Evolutionary conservation across 352 stramenopile species (phyloP), one percentile per base, ranked within the genome.

Genomic region (Phytophthora europaea): DNA sequence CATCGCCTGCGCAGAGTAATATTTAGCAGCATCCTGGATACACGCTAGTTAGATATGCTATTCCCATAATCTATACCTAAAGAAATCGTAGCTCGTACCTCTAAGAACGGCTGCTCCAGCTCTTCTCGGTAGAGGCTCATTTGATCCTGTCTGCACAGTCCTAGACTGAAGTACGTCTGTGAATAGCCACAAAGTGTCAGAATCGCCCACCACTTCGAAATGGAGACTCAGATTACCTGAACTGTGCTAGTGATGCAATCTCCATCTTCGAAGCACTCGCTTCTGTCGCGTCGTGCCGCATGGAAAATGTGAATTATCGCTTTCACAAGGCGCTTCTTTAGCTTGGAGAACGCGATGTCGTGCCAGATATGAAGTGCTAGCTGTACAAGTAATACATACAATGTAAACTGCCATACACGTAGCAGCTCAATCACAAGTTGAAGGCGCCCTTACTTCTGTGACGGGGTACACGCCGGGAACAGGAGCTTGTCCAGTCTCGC

Each of bases 331-430:
- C 87, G 85, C 51, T 88, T 89, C 64, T 94, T 94, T 9, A 95
- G 68, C 56, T 87, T 88, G 33, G 65, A 72, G 34, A 94, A 94
- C 10, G 82, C 84, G 52, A 94, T 88, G 57, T 96, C 90, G 63
- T 93, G 79, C 90, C 90, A 96, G 63, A 96, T 94, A 38, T 94
- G 90, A 22, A 96, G 80, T 4, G 87, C 85, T 47, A 96, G 86
- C 90, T 96, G 62, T 12, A 12, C 38, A 57, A 64, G 26, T 50
- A 48, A 43, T 40, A 56, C n/a, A 6, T 20, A 36, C 50, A 15
- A 69, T 22, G 8, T 59, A 26, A 56, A 2, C 4, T 5, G 28
- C 28, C 28, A 55, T 48, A 36, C 8, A 8, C 38, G 20, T 43
- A 6, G 47, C 6, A 43, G 22, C 3, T 22, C 12, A 16, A 54